Conservation (phyloP, 805 yeast species). For the Candida pseudofarinosa region DNA sequence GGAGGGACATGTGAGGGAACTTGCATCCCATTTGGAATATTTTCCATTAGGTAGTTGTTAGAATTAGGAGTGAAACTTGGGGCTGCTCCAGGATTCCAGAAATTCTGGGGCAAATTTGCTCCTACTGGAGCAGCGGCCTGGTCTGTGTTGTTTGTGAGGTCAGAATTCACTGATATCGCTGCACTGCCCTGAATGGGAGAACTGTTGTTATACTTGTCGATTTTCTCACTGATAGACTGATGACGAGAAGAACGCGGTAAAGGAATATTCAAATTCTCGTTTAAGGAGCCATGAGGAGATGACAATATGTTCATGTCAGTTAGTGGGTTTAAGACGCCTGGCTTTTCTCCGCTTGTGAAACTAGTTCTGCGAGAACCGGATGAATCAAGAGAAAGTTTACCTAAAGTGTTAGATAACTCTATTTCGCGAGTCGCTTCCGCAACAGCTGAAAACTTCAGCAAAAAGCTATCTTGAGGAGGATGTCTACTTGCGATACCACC, state of each 20-base stretch:
- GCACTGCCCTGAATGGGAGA: conserved; percentile 46
- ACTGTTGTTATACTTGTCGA: conserved; percentile 50
- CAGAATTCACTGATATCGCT: conserved; percentile 27
- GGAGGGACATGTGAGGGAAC: conserved; percentile 24
- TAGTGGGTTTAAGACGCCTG: conserved; percentile 20
- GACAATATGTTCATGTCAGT: conserved; percentile 11
- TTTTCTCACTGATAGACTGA: conserved; percentile 58
- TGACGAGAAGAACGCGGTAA: conserved; percentile 35
- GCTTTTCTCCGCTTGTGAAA: conserved; percentile 29
- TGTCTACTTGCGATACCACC: conserved; percentile 50
- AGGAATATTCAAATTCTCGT: conserved; percentile 40
- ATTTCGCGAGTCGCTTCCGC: conserved; percentile 69
- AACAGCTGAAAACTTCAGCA: conserved; percentile 60
- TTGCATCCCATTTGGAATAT: conserved; percentile 16
- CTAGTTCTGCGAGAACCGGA: conserved; percentile 47
- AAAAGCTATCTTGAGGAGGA: conserved; percentile 47
- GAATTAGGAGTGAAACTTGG: conserved; percentile 50
- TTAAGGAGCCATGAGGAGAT: conserved; percentile 39
- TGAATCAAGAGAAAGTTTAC: conserved; percentile 30
- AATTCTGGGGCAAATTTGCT: conserved; percentile 25
- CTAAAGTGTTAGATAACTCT: conserved; percentile 45
- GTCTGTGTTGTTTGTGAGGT: conserved; percentile 15
- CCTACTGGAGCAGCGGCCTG: conserved; percentile 4
- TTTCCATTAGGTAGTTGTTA: conserved; percentile 27
- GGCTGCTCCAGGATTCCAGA: conserved; percentile 69